Evolutionary conservation across 2,329 filamentous ascomycete species (phyloP), one percentile per base, ranked within the genome.

Genomic region (Penicillium digitatum): DNA sequence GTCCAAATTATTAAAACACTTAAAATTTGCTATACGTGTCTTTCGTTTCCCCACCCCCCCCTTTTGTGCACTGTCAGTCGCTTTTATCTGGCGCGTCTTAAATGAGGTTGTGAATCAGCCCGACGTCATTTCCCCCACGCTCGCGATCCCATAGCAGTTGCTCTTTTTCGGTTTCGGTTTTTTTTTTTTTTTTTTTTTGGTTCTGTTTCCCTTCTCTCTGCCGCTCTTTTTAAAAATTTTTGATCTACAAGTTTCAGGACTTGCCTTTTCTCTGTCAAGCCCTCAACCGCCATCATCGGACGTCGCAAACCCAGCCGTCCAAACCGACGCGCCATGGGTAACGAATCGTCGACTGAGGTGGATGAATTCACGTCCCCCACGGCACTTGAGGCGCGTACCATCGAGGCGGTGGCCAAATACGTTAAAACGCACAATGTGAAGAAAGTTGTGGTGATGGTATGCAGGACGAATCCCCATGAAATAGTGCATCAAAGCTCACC

Each of bases 401-500:
- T 97, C 14, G 79, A 87, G 18, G 88, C 84, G 4, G 79, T 97
- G 37, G 92, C 90, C n/a, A 82, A 88, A 27, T 87, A 89, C 66
- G 92, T 99, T 72, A 85, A 83, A 62, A 80, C 85, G 66, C 88
- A 86, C 43, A 73, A 81, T 46, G 85, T 81, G 32, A 82, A 82
- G 65, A 82, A 81, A 47, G 88, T 99, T 54, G 90, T 95, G 24
- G 88, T 96, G 59, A 85, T 97, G 84, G 82, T 84, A 71, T 48
- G 75, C 45, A 55, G 3, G 9, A 2, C 16, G 4, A 12, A 42
- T n/a, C 46, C 5, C 27, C 8, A 9, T 20, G 7, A 3, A 11
- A 20, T 3, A 27, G 27, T 31, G 29, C 12, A 22, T 16, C 11
- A 16, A 29, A 48, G 56, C 57, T 61, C 54, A 59, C 37, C 29